phyloP scores from a whole-genome alignment of 208 protist genomes.

The Trichomonas vaginalis region DNA sequence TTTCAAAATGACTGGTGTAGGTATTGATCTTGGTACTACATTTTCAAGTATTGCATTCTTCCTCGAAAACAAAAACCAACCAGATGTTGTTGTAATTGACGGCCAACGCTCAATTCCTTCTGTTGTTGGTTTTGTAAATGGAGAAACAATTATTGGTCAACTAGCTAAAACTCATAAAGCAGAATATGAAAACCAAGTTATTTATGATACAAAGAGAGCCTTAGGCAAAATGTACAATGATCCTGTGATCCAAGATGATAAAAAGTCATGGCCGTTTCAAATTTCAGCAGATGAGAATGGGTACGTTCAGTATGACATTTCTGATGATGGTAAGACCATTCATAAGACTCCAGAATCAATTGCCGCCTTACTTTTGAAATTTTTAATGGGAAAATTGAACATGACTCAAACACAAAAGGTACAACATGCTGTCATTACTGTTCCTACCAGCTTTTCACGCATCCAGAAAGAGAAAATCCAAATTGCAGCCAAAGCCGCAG shows the following conservation, averaged over 20 bases:
- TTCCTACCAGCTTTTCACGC: slow-evolving; percentile 65
- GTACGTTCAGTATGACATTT: slow-evolving; percentile 51
- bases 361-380: slow-evolving; percentile 34
- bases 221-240: slow-evolving; percentile 58
- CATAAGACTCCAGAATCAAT: slow-evolving; percentile 66
- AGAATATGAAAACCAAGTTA: slow-evolving; percentile 64
- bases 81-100: slow-evolving; percentile 65
- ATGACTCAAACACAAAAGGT: background rate
- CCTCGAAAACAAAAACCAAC: slow-evolving; percentile 45
- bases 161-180: slow-evolving; percentile 55
- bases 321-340: slow-evolving; percentile 54
- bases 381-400: background rate
- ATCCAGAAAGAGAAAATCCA: background rate
- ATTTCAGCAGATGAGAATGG: slow-evolving; percentile 52
- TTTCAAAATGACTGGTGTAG: slow-evolving; percentile 19
- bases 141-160: slow-evolving; percentile 47
- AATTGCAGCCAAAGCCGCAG: background rate
- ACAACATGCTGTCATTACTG: slow-evolving; percentile 63
- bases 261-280: slow-evolving; percentile 67
- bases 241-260: slow-evolving; percentile 43
- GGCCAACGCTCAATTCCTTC: slow-evolving; percentile 45
- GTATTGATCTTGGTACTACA: slow-evolving; percentile 53
- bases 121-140: slow-evolving; percentile 46
- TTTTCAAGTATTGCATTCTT: slow-evolving; percentile 54
- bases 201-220: slow-evolving; percentile 73